These are phyloP conservation scores for Cryptococcus jaspeensis DNA, from an alignment of 1,284 basidiomycete species.

Conservation along the genomic window DNA sequence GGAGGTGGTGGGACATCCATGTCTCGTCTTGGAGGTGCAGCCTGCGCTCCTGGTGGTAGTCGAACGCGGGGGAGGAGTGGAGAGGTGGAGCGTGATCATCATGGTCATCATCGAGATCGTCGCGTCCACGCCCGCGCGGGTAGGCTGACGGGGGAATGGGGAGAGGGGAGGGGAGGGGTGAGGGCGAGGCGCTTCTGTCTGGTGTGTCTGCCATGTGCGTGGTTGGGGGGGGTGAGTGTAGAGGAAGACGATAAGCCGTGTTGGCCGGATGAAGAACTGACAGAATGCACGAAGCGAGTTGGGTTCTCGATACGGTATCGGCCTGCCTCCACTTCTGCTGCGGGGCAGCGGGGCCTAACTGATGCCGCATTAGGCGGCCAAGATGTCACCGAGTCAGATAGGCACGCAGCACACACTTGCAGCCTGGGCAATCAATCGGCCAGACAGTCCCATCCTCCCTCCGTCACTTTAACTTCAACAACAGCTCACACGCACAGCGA, in stretches of 20 bases:
- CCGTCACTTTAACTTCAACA: too few species aligned
- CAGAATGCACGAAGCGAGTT: too few species aligned
- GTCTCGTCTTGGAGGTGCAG: slow-evolving; percentile 49
- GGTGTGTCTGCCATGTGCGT: slow-evolving; percentile 11
- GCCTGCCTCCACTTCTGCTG: not conserved
- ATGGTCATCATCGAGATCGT: slow-evolving; percentile 14
- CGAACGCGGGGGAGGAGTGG: slow-evolving; percentile 47
- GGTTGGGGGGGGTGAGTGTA: not conserved
- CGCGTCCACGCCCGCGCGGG: not conserved
- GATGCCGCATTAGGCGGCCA: too few species aligned
- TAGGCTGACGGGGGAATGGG: slow-evolving; percentile 8
- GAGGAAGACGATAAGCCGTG: too few species aligned
- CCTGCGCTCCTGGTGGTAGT: slow-evolving; percentile 49
- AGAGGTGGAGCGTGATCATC: slow-evolving; percentile 10
- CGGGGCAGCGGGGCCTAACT: too few species aligned
- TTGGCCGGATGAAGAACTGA: too few species aligned
- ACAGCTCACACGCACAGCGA: too few species aligned
- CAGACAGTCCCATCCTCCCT: too few species aligned
- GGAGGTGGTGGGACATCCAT: slow-evolving; percentile 47
- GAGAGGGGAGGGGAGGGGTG: slow-evolving; percentile 11
- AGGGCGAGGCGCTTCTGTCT: slow-evolving; percentile 1
- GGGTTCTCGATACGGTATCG: not conserved
- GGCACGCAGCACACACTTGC: too few species aligned
- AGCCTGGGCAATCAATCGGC: too few species aligned
- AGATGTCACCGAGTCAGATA: too few species aligned